Evolutionary conservation across 129 eudicot species (phyloP).

Genomic region (Centrapalus pauciflorus): DNA sequence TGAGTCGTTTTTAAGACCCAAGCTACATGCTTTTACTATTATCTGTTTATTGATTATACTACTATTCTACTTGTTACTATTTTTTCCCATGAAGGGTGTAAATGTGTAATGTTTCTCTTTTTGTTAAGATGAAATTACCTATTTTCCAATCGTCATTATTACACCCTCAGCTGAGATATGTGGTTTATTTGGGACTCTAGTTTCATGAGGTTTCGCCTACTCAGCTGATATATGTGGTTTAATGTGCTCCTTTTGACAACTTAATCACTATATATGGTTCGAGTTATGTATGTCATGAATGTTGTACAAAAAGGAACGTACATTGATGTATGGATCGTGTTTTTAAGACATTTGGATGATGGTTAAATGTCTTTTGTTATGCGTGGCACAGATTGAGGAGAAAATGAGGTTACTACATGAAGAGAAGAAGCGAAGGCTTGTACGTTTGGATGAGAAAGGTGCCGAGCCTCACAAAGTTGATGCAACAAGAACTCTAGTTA

Average conservation of each 20-base stretch:
- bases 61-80: neutral
- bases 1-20: neutral
- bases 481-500: conserved; percentile 54
- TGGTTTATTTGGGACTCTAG: neutral
- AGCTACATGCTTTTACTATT: neutral
- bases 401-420: conserved; percentile 85
- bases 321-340: neutral
- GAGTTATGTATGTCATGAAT: neutral
- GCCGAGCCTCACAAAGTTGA: conserved; percentile 89
- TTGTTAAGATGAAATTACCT: neutral
- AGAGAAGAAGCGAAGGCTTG: conserved; percentile 55
- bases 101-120: neutral
- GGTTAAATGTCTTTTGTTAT: neutral
- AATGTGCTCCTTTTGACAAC: no score
- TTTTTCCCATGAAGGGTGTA: neutral
- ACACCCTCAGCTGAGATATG: no score
- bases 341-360: neutral
- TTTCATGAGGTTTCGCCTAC: neutral
- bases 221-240: neutral
- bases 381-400: conserved; percentile 71
- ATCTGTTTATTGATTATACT: neutral
- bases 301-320: neutral
- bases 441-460: conserved; percentile 71
- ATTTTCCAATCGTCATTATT: neutral
- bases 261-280: no score